Percentiles rank a stretch among this genome's conserved stretches.
Conservation (phyloP, 2,329 filamentous ascomycete genomes). For the Nothophaeocryptopus gaeumannii region DNA sequence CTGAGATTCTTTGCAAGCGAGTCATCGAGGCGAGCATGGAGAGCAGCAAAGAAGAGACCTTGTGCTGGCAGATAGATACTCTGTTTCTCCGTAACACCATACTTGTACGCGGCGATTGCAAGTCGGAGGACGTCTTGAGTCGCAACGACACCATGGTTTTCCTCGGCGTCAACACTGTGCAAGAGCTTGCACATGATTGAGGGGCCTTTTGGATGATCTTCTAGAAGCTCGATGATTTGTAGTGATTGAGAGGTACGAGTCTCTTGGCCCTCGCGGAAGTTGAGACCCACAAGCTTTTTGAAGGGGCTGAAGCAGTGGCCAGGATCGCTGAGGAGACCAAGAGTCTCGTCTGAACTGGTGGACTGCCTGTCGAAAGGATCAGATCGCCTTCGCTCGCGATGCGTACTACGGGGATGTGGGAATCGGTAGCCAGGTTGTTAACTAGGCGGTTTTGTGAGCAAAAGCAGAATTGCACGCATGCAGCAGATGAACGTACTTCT, state of each 20-base stretch:
- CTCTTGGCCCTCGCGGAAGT: constrained; percentile 6
- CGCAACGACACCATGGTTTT: too few species aligned
- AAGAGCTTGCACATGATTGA: constrained; percentile 2
- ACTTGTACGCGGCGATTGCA: background rate
- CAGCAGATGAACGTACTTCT: too few species aligned
- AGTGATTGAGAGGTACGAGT: background rate
- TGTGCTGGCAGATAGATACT: too few species aligned
- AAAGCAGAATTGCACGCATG: too few species aligned
- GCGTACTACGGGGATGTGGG: too few species aligned
- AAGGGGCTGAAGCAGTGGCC: background rate
- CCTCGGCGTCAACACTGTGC: background rate
- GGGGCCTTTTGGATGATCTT: constrained; percentile 1
- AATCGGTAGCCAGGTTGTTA: too few species aligned
- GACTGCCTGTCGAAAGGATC: background rate
- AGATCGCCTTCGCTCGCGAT: constrained; percentile 4
- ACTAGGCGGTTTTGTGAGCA: too few species aligned
- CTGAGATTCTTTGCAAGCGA: too few species aligned
- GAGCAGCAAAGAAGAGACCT: too few species aligned
- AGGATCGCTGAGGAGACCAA: constrained; percentile 7
- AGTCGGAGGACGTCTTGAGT: background rate
- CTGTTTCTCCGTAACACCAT: background rate
- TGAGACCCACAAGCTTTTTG: background rate
- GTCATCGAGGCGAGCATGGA: too few species aligned
- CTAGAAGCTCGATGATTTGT: background rate
- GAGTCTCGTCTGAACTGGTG: background rate